Evolutionary conservation across 352 stramenopile genomes (phyloP).

Genomic region (Globisporangium carolinianum): DNA sequence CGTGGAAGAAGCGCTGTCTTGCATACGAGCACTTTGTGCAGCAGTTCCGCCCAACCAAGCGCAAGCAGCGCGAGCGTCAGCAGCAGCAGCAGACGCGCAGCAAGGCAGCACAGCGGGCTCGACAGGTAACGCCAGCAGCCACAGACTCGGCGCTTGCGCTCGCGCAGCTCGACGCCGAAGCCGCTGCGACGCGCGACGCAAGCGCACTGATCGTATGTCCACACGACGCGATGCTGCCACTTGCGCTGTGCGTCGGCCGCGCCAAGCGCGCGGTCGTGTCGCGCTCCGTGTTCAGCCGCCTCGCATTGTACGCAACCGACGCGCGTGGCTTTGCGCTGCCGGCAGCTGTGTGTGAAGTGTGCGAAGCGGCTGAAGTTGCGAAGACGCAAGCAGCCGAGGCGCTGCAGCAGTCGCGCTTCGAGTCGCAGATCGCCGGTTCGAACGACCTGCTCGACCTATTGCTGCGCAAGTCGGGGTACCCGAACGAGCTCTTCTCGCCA

Average conservation of each 20-base stretch:
- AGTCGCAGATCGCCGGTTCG: slow-evolving; percentile 54
- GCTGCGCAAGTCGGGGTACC: slow-evolving; percentile 71
- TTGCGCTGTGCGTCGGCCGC: slow-evolving; percentile 49
- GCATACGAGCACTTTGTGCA: slow-evolving; percentile 64
- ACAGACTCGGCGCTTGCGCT: neutral
- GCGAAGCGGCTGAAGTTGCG: slow-evolving; percentile 44
- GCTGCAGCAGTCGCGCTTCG: slow-evolving; percentile 52
- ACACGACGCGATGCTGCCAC: slow-evolving; percentile 52
- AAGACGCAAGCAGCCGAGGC: slow-evolving; percentile 45
- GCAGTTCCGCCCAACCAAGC: slow-evolving; percentile 66
- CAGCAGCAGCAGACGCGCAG: slow-evolving; percentile 11
- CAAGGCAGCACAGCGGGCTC: neutral
- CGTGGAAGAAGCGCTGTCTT: slow-evolving; percentile 67
- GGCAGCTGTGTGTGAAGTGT: slow-evolving; percentile 51
- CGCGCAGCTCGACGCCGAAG: slow-evolving; percentile 19
- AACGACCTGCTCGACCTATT: slow-evolving; percentile 62
- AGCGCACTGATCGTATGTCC: slow-evolving; percentile 58
- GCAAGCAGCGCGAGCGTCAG: slow-evolving; percentile 39
- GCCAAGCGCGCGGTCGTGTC: slow-evolving; percentile 49
- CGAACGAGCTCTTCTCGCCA: slow-evolving; percentile 74
- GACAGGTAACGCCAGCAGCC: too few species aligned
- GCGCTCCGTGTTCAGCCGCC: slow-evolving; percentile 33
- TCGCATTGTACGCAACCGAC: slow-evolving; percentile 50
- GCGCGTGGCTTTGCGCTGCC: slow-evolving; percentile 45
- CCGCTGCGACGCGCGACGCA: slow-evolving; percentile 22